These are phyloP conservation scores for Apiospora pterosperma DNA, from an alignment of 2,329 filamentous ascomycete species.

Conservation along the genomic window DNA sequence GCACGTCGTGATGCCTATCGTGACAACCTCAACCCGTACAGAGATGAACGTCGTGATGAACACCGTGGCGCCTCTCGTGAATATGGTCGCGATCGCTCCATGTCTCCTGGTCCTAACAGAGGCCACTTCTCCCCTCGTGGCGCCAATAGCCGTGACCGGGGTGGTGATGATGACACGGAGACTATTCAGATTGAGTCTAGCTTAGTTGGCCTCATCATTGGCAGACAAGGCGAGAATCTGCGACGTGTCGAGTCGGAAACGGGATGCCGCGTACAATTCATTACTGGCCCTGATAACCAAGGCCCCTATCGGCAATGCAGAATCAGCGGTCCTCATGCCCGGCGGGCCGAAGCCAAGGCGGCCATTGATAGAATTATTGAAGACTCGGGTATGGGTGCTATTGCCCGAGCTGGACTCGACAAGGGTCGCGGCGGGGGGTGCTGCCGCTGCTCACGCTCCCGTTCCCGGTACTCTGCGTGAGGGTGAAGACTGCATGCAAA, in stretches of 20 bases:
- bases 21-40: slow-evolving; percentile 77
- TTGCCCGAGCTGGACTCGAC: slow-evolving; percentile 45
- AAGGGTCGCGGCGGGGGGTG: slow-evolving; percentile 35
- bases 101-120: slow-evolving; percentile 57
- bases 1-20: slow-evolving; percentile 65
- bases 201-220: slow-evolving; percentile 86
- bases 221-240: slow-evolving; percentile 84
- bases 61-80: slow-evolving; percentile 49
- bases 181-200: slow-evolving; percentile 83
- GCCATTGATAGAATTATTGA: slow-evolving; percentile 87
- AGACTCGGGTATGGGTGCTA: slow-evolving; percentile 65
- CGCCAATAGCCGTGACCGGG: slow-evolving; percentile 41
- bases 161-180: slow-evolving; percentile 68
- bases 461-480: slow-evolving; percentile 57
- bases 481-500: slow-evolving; percentile 82
- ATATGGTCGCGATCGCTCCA: slow-evolving; percentile 69
- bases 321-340: slow-evolving; percentile 70
- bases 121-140: slow-evolving; percentile 60
- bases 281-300: slow-evolving; percentile 69
- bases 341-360: slow-evolving; percentile 73
- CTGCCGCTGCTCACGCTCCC: slow-evolving; percentile 13
- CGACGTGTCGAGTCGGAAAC: slow-evolving; percentile 81
- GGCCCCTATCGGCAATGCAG: slow-evolving; percentile 79
- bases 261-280: slow-evolving; percentile 81
- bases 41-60: slow-evolving; percentile 78